A percentile compares a stretch with the other conserved stretches of the same genome.
Evolutionary conservation across 2,329 filamentous ascomycete species (phyloP).

Genomic region (Cytospora mali): DNA sequence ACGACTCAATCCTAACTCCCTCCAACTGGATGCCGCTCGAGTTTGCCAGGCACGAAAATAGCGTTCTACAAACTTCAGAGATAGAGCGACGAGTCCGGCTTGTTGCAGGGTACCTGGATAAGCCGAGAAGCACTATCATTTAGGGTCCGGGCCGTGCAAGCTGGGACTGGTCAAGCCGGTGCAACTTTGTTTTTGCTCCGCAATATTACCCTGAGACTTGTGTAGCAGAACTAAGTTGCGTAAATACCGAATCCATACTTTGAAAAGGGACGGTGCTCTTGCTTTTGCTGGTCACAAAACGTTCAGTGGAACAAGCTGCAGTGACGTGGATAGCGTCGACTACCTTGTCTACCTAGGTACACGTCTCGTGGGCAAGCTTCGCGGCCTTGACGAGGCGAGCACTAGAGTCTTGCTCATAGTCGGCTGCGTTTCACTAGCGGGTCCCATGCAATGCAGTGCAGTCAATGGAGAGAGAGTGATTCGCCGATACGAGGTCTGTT

Average conservation of each 20-base stretch:
- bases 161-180: background rate
- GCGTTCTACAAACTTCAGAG: background rate
- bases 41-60: background rate
- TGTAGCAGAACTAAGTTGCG: background rate
- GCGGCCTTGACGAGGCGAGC: background rate
- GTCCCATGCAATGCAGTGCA: background rate
- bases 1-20: too few relatives aligned
- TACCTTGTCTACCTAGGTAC: background rate
- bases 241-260: background rate
- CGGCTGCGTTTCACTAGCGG: background rate
- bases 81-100: background rate
- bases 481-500: background rate
- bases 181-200: background rate
- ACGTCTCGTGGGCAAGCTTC: background rate
- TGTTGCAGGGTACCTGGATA: background rate
- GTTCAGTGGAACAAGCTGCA: background rate
- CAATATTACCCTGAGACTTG: background rate
- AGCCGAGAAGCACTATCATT: background rate
- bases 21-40: background rate
- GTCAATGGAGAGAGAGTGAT: background rate
- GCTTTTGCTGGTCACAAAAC: background rate
- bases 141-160: background rate
- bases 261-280: background rate
- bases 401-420: background rate
- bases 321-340: background rate